Percentiles rank a stretch among this genome's conserved stretches.
phyloP scores from a whole-genome alignment of 352 stramenopile genomes.

The Globisporangium parvum region DNA sequence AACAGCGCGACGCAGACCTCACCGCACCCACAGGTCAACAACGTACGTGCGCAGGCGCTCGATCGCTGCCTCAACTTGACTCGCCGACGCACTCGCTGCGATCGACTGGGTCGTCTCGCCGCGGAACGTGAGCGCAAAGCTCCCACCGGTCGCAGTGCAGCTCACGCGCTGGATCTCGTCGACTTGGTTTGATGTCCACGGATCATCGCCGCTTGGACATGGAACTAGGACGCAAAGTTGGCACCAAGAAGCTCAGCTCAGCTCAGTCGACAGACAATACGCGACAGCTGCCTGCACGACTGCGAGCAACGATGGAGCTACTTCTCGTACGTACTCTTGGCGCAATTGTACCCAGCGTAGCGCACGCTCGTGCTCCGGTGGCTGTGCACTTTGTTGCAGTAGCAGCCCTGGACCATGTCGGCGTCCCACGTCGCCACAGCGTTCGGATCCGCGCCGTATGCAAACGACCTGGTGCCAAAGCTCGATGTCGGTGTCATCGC shows the following conservation, averaged over 20 bases:
- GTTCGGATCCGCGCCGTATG: conserved; percentile 77
- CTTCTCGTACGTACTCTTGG: conserved; percentile 26
- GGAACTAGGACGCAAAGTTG: conserved; percentile 22
- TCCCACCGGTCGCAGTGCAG: conserved; percentile 65
- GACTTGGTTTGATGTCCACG: conserved; percentile 65
- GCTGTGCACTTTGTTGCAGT: conserved; percentile 76
- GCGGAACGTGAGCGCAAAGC: conserved; percentile 73
- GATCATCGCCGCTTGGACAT: conserved; percentile 85
- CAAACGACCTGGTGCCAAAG: conserved; percentile 31
- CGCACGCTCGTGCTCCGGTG: conserved; percentile 39
- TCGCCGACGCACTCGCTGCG: conserved; percentile 18
- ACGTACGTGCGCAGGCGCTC: conserved; percentile 52
- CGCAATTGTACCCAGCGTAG: conserved; percentile 78
- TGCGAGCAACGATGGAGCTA: background rate
- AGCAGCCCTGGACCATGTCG: conserved; percentile 79
- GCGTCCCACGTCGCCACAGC: conserved; percentile 81
- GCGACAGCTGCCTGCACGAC: background rate
- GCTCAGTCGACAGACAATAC: too few species aligned
- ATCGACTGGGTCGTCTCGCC: conserved; percentile 52
- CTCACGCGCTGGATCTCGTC: conserved; percentile 74
- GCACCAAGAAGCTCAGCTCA: background rate
- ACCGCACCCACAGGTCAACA: background rate
- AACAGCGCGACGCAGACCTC: too few species aligned
- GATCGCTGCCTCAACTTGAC: conserved; percentile 29
- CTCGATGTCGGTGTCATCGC: conserved; percentile 32